phyloP scores from a whole-genome alignment of 257 asterid genomes.

The Solanum virginianum region DNA sequence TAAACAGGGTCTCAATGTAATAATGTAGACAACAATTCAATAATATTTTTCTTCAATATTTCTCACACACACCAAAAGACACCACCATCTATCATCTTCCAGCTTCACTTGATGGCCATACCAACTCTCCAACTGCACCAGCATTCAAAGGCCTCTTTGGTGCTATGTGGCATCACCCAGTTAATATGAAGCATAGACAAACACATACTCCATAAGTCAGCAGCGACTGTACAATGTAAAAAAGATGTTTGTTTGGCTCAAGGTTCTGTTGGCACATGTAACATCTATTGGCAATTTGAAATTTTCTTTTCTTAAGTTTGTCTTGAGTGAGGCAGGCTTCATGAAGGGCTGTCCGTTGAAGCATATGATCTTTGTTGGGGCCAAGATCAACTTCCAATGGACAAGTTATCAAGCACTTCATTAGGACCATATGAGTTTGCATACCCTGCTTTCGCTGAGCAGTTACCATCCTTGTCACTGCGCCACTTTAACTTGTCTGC shows the following conservation, averaged over 20 bases:
- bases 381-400: neutral
- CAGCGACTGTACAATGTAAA: neutral
- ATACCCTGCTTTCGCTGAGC: neutral
- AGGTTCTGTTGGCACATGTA: neutral
- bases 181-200: neutral
- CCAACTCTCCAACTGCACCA: neutral
- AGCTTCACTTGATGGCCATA: neutral
- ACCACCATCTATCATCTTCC: neutral
- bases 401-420: neutral
- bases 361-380: neutral
- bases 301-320: neutral
- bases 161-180: neutral
- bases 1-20: too few species aligned
- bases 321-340: neutral
- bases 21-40: too few species aligned
- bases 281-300: neutral
- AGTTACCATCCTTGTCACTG: neutral
- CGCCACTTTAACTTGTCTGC: neutral
- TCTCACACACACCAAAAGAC: neutral
- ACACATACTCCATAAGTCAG: neutral
- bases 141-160: neutral
- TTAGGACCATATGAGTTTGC: neutral
- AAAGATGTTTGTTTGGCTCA: neutral
- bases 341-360: neutral
- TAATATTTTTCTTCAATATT: too few species aligned